Base-by-base conservation (phyloP, 139 green algal genomes). In the Trebouxia sp. region DNA sequence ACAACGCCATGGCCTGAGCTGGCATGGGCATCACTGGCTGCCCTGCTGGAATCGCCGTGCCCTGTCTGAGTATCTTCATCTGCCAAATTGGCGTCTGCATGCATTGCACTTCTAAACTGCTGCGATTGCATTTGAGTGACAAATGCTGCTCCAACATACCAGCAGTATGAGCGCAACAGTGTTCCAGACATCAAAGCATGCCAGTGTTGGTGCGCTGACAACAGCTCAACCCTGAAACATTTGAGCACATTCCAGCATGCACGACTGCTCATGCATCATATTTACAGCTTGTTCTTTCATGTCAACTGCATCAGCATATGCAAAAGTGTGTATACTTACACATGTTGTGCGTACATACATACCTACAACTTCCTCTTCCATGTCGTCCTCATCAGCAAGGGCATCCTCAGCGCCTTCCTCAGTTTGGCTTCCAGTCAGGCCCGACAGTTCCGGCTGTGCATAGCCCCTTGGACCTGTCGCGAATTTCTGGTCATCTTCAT, bases 341-440 rank as follows among this genome's bases (percentile, higher is more conserved):
- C 14, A 66, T 6, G 28, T 42, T n/a, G n/a, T n/a, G n/a, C n/a
- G n/a, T n/a, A n/a, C 15, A 6, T 8, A 43, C 56, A 53, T 42
- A 84, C 80, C 80, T 9, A 84, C 55, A 26, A 84, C 72, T 65
- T 84, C 80, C 17, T 84, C 80, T 50, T 83, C 80, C 80, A 83
- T 83, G 38, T 83, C 80, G 39, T 66, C 80, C 20, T 83, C 80
- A 80, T 83, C 80, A 14, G 15, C 69, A 4, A 43, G 48, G 8
- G 58, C 42, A 30, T 48, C 65, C 3, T 72, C 80, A 32, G 75
- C 50, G 12, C 38, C 69, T 15, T 58, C 42, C 4, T 35, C 80
- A 47, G 74, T 75, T n/a, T 32, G 22, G 38, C 51, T 62, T 8
- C 38, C 51, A 20, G 50, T 39, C 43, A 67, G 9, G 9, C 30